A percentile compares a stretch with the other conserved stretches of the same genome.
phyloP scores from a whole-genome alignment of 2,329 filamentous ascomycete genomes.

The Orbilia blumenaviensis region DNA sequence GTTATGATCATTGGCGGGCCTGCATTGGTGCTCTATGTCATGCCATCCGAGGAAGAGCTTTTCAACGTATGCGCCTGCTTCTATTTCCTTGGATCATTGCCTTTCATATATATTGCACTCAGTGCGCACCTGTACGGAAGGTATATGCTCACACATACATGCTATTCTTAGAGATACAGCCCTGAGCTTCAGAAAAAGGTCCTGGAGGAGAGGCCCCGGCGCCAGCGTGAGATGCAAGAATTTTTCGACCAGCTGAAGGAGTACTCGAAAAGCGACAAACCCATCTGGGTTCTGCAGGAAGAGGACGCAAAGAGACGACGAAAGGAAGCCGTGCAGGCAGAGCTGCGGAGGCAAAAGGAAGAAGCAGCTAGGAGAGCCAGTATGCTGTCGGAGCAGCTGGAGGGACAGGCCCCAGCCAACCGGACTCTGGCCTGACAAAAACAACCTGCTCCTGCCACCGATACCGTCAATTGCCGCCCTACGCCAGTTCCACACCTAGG shows the following conservation, averaged over 20 bases:
- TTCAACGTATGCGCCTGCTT: slow-evolving; percentile 54
- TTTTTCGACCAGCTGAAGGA: slow-evolving; percentile 86
- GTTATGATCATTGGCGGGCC: slow-evolving; percentile 83
- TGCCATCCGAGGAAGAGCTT: slow-evolving; percentile 89
- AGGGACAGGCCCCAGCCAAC: slow-evolving; percentile 12
- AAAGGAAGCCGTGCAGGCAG: slow-evolving; percentile 28
- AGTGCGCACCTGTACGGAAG: neutral
- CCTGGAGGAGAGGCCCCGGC: slow-evolving; percentile 78
- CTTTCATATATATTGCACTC: too few species aligned
- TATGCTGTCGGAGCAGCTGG: slow-evolving; percentile 44
- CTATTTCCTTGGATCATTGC: neutral
- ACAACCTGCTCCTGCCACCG: neutral
- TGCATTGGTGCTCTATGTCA: slow-evolving; percentile 79
- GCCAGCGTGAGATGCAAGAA: slow-evolving; percentile 85
- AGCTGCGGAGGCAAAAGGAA: slow-evolving; percentile 14
- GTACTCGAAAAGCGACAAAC: slow-evolving; percentile 88
- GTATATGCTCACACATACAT: too few species aligned
- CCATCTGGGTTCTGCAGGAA: slow-evolving; percentile 63
- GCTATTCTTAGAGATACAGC: slow-evolving; percentile 80
- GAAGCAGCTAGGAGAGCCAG: slow-evolving; percentile 29
- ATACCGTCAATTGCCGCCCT: too few species aligned
- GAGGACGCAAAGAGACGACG: slow-evolving; percentile 36
- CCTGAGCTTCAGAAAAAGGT: slow-evolving; percentile 91
- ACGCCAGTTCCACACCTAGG: too few species aligned
- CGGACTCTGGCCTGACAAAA: neutral